Conservation (phyloP, 306 rosid species). For the Aeschynomene evenia region DNA sequence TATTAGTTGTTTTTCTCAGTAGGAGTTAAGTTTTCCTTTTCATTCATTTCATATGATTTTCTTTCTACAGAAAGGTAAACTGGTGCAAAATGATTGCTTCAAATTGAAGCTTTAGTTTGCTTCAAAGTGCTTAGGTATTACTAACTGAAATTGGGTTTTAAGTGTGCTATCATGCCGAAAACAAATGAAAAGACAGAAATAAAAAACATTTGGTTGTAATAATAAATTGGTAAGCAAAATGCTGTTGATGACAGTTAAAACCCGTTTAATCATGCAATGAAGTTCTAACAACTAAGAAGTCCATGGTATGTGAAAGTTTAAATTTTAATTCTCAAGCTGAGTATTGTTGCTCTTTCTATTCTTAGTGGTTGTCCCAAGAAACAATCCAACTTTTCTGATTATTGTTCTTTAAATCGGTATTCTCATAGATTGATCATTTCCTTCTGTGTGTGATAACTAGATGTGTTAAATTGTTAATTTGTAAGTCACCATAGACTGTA, state of each 20-base stretch:
- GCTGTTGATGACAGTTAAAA: slow-evolving; percentile 16
- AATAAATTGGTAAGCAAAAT: neutral
- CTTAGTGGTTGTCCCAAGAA: neutral
- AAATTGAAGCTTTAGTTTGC: slow-evolving; percentile 17
- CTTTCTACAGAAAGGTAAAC: neutral
- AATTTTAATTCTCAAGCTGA: neutral
- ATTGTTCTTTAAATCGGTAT: neutral
- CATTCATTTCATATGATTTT: neutral
- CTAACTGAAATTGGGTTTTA: slow-evolving; percentile 12
- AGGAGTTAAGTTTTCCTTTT: slow-evolving; percentile 9
- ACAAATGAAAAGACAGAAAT: neutral
- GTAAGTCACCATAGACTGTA: neutral
- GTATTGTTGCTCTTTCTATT: slow-evolving; percentile 14
- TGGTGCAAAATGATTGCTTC: slow-evolving; percentile 15
- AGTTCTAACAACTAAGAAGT: neutral
- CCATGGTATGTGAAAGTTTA: neutral
- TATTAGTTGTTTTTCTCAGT: neutral
- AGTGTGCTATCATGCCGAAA: slow-evolving; percentile 8
- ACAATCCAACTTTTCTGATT: neutral
- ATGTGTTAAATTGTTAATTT: neutral
- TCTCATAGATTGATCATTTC: neutral
- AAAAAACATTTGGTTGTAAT: neutral
- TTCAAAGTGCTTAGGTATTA: neutral
- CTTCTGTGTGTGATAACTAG: neutral
- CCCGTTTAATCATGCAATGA: neutral